A percentile compares a stretch with the other conserved stretches of the same genome.
Evolutionary conservation across 768 basidiomycete species (phyloP).

Genomic region (Tricholoma saponaceum): DNA sequence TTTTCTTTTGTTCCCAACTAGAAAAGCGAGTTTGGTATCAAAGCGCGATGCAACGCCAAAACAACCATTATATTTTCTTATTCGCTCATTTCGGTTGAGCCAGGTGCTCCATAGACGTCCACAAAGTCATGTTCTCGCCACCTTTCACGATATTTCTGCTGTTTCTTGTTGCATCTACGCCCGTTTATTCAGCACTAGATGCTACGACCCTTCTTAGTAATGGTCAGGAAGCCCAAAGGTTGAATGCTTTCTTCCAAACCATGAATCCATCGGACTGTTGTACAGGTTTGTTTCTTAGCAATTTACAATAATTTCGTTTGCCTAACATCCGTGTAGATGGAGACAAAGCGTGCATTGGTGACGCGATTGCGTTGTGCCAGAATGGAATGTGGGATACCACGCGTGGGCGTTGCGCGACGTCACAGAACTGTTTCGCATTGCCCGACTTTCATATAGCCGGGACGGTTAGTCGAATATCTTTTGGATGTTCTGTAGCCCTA

Average conservation of each 20-base stretch:
- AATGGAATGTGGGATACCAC: constrained; percentile 36
- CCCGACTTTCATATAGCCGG: constrained; percentile 40
- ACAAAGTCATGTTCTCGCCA: constrained; percentile 15
- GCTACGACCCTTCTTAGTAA: constrained; percentile 41
- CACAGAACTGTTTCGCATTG: constrained; percentile 47
- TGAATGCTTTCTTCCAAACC: constrained; percentile 43
- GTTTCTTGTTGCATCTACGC: constrained; percentile 18
- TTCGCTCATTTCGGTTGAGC: constrained; percentile 19
- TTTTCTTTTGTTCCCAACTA: constrained; percentile 11
- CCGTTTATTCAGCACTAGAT: constrained; percentile 30
- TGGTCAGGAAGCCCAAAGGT: constrained; percentile 44
- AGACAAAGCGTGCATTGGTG: constrained; percentile 40
- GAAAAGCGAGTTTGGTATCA: not conserved
- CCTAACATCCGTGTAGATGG: constrained; percentile 26
- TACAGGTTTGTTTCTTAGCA: constrained; percentile 28
- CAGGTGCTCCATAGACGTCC: constrained; percentile 36
- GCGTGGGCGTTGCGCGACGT: constrained; percentile 28
- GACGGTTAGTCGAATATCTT: constrained; percentile 31
- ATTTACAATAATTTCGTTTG: not conserved
- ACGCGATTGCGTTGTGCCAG: constrained; percentile 36
- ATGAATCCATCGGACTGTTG: constrained; percentile 41
- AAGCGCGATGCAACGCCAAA: not conserved
- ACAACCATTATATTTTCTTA: too few species aligned
- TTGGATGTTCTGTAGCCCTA: not conserved
- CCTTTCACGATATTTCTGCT: constrained; percentile 8